Evolutionary conservation across 441 rosid genomes (phyloP), one percentile per base, ranked within the genome.

Genomic region (Arabidopsis hybrid): DNA sequence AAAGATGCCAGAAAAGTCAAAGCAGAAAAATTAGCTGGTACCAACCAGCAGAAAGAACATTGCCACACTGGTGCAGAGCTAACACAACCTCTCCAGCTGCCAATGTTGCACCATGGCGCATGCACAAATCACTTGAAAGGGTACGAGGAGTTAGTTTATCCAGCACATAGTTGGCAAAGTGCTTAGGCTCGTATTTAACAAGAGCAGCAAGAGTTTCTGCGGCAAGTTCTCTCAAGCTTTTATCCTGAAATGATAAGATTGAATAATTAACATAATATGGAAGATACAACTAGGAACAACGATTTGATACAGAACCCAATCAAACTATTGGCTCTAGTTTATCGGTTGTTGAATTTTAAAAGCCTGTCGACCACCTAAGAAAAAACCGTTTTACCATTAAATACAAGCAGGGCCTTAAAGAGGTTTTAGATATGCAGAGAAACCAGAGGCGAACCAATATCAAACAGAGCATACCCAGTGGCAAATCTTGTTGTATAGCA

Each of bases 91-190:
- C 98, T 46, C 89, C 98, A 64, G 77, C 80, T 67, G 97, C 92
- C 74, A 91, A 85, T 77, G 97, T 91, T 47, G 93, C 91, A 84
- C 98, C 98, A 85, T 93, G 98, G 47, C 96, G 97, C 69, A 80
- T 81, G 85, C 96, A 89, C 74, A 93, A 79, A 85, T 93, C 98
- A 57, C 93, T 79, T 21, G 96, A 93, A 40, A 93, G 93, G 65
- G 98, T 91, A 47, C 60, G 84, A 49, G 93, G 96, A 83, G 82
- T 84, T 71, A 93, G 78, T 74, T 87, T 91, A 70, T 85, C 92
- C 79, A 93, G 75, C 70, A 86, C 88, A 84, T 67, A 83, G 67
- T 79, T 79, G 16, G 84, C 90, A 76, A 90, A 91, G 82, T 91
- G 82, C 57, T 83, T 83, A 55, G 91, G 85, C 72, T 90, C 95